Base-by-base conservation (phyloP, 208 protist species). In the Leptomonas pyrrhocoris region DNA sequence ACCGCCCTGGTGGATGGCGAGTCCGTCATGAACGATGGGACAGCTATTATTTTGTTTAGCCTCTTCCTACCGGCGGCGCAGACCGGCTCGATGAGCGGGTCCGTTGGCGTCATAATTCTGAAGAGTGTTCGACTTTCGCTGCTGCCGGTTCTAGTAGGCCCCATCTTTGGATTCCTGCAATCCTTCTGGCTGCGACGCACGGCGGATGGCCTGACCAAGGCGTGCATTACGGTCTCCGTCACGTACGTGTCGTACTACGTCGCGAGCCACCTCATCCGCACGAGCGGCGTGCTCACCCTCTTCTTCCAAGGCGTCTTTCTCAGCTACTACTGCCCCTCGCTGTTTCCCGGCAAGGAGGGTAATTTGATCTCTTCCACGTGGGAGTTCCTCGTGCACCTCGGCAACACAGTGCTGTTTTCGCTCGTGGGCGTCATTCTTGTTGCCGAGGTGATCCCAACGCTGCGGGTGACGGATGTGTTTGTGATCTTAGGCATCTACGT, bases 21-120 rank as follows among this genome's bases (percentile, higher is more conserved):
- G 74, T 74, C 89, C 19, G 81, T 97, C 53, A 83, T 97, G 82
- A 97, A 97, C 76, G 93, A 97, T 56, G 89, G 90, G 53, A 93
- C 90, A 15, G 89, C 93, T n/a, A 97, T 97, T 38, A 94, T 97
- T 56, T 40, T 88, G 31, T 97, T 89, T 49, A 85, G 46, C 50
- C 61, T 97, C 53, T 72, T 97, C 19, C 84, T 96, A 46, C 85
- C 82, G 15, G 87, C 86, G 18, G 89, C 85, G 38, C 42, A 73
- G 48, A 64, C 23, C 21, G 81, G 85, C 48, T 42, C 50, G 38
- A 45, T 86, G 54, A 79, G 73, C 18, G 77, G 34, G 55, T 65
- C 80, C 9, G 51, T 60, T 8, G 73, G 61, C 31, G 19, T 69
- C n/a, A 84, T 93, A 15, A 25, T 89, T 11, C 64, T 86, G 27